Conservation (phyloP, 2,329 filamentous ascomycete species). For the Phyllachora maydis region DNA sequence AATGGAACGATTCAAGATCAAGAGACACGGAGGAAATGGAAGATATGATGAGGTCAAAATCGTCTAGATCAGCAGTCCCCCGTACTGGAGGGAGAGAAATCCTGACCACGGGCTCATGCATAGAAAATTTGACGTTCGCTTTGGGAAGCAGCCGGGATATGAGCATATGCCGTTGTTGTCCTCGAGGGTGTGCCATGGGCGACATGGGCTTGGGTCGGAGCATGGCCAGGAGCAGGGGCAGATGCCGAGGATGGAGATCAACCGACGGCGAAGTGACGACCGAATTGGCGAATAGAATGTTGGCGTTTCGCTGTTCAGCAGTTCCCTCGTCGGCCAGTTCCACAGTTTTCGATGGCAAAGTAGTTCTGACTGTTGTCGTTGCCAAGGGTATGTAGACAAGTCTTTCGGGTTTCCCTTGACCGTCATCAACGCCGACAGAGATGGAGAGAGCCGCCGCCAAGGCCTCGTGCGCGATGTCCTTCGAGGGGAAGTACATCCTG, state of each 20-base stretch:
- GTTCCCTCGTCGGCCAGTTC: slow-evolving; percentile 54
- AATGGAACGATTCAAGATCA: slow-evolving; percentile 92
- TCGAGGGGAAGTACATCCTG: slow-evolving; percentile 91
- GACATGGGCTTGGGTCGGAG: slow-evolving; percentile 33
- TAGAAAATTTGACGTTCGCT: slow-evolving; percentile 82
- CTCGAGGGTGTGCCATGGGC: slow-evolving; percentile 16
- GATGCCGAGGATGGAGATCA: slow-evolving; percentile 78
- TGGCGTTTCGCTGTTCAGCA: slow-evolving; percentile 71
- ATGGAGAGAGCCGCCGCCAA: slow-evolving; percentile 82
- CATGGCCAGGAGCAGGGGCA: slow-evolving; percentile 67
- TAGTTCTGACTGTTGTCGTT: slow-evolving; percentile 86
- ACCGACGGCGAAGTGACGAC: slow-evolving; percentile 91
- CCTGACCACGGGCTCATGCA: slow-evolving; percentile 87
- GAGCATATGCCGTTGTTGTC: slow-evolving; percentile 41
- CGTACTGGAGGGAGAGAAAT: slow-evolving; percentile 71
- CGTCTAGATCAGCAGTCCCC: slow-evolving; percentile 41
- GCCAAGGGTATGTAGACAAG: slow-evolving; percentile 93
- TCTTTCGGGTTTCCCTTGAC: slow-evolving; percentile 66
- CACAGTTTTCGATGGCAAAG: slow-evolving; percentile 82
- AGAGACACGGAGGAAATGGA: slow-evolving; percentile 85
- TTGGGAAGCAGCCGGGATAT: slow-evolving; percentile 87
- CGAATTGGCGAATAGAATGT: slow-evolving; percentile 89
- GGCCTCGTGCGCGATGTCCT: slow-evolving; percentile 88
- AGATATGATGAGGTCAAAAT: slow-evolving; percentile 89
- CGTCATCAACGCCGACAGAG: slow-evolving; percentile 77